Percentiles rank a stretch among this genome's conserved stretches.
Conservation (phyloP, 768 basidiomycete species). For the Phlebiopsis gigantea region DNA sequence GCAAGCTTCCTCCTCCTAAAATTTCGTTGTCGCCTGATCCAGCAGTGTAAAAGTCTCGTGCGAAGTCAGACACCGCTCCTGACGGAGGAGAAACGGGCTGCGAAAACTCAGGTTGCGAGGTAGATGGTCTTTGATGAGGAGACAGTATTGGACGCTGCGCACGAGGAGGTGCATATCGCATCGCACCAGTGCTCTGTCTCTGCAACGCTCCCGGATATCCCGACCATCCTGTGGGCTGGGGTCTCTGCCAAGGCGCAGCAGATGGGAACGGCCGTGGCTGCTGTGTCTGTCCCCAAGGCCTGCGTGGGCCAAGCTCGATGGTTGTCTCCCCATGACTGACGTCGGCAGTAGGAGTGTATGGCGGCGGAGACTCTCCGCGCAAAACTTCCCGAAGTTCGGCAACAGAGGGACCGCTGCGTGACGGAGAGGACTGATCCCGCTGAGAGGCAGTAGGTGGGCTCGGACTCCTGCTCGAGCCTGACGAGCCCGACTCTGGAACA, state of each 20-base stretch:
- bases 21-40: conserved; percentile 26
- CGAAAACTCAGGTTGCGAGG: conserved; percentile 4
- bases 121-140: background rate
- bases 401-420: background rate
- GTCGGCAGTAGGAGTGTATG: conserved; percentile 59
- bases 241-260: conserved; percentile 14
- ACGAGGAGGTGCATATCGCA: conserved; percentile 11
- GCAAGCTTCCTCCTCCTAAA: conserved; percentile 13
- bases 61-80: conserved; percentile 43
- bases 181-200: background rate
- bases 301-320: conserved; percentile 53
- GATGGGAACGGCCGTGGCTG: conserved; percentile 5
- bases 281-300: conserved; percentile 53
- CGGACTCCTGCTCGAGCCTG: background rate
- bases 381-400: conserved; percentile 17
- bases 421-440: background rate
- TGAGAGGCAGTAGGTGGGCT: background rate
- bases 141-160: conserved; percentile 10
- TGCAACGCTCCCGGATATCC: background rate
- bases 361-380: conserved; percentile 60
- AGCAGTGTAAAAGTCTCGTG: conserved; percentile 57
- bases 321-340: conserved; percentile 53
- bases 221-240: conserved; percentile 9
- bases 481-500: background rate
- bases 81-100: conserved; percentile 13